Base-by-base conservation (phyloP, 176 grass and related monocot species). In the Miscanthus lutarioriparius region DNA sequence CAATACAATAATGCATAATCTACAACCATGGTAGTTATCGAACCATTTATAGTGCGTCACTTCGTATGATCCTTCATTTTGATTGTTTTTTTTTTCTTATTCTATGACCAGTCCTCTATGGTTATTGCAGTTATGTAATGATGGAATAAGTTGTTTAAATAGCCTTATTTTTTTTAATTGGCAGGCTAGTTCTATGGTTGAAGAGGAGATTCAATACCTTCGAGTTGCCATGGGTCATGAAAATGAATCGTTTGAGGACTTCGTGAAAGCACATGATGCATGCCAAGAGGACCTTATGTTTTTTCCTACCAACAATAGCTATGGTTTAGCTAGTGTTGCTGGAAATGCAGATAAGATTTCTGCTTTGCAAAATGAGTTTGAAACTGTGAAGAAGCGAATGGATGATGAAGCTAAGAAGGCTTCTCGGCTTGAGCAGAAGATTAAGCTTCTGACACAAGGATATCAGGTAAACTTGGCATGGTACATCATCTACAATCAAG, bases 201-300 rank as follows among this genome's bases (percentile, higher is more conserved):
- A 94, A 64, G 90, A 95, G 39, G 95, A 97, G 56, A 78, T 86
- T 62, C 76, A 91, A n/a, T 93, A 90, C 37, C 90, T 95, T 61
- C 75, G 92, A 79, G 80, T 85, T 32, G 87, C 90, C 12, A 90
- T 97, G 95, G 95, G 92, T 10, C 92, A 97, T 83, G 95, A 87
- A 75, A 89, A 84, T 82, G 95, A 90, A 69, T 71, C 89, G 64
- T 90, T 97, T 70, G 95, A 97, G 71, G 91, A 95, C 56, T 97
- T 97, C 65, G 84, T 95, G 7, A 94, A 91, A 83, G 92, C 92
- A 70, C 95, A 76, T 63, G 92, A 91, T 91, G 87, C 95, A 77
- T 97, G 95, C 84, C 90, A 95, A 74, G 92, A 97, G 19, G 95
- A 97, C 80, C 92, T 97, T 76, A 91, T 95, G 91, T 93, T 91